Conservation (phyloP, 176 grass and related monocot genomes). For the barley (Hordeum vulgare) region DNA sequence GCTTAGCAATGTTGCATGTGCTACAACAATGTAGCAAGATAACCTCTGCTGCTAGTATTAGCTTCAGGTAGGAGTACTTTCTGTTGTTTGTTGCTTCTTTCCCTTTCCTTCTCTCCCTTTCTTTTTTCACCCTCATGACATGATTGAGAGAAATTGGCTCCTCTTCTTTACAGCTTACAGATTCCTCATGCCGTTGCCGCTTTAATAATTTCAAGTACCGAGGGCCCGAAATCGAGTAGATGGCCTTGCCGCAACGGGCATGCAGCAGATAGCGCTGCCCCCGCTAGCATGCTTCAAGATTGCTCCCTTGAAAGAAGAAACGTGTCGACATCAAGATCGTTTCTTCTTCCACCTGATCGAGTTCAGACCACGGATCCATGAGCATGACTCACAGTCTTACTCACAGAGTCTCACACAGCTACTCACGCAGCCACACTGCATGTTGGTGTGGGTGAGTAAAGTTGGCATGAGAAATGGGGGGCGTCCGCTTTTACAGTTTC, state of each 20-base stretch:
- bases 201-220: slow-evolving; percentile 42
- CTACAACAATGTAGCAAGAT: background rate
- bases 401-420: background rate
- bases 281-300: background rate
- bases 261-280: background rate
- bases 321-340: background rate
- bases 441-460: slow-evolving; percentile 1
- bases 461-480: background rate
- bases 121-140: slow-evolving; percentile 3
- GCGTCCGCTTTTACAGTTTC: slow-evolving; percentile 16
- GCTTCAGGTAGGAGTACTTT: background rate
- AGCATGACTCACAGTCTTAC: background rate
- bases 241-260: slow-evolving; percentile 11
- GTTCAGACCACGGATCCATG: background rate
- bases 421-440: background rate
- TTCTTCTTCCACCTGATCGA: background rate
- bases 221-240: slow-evolving; percentile 18
- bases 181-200: slow-evolving; percentile 29
- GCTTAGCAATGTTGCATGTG: background rate
- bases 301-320: background rate
- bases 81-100: background rate
- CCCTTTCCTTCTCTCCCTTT: background rate
- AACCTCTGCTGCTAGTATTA: background rate
- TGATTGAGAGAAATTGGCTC: slow-evolving; percentile 35
- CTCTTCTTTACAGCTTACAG: slow-evolving; percentile 43